Percentiles rank a stretch among this genome's conserved stretches.
Conservation (phyloP, 2,329 filamentous ascomycete species). For the Orbilia brochopaga region DNA sequence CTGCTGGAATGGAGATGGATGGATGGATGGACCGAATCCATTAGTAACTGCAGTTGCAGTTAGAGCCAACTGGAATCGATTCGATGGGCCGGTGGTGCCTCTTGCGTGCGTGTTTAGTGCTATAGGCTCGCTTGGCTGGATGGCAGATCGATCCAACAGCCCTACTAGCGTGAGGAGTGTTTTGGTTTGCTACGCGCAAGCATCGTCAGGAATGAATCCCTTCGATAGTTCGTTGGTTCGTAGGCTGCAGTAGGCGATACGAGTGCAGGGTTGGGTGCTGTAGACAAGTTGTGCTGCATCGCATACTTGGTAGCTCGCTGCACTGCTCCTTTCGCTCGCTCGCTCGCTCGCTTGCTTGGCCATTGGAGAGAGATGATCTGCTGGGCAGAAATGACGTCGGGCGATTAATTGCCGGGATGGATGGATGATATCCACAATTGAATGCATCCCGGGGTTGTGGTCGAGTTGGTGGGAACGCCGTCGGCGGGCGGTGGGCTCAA, state of each 20-base stretch:
- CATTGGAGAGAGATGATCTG: constrained; percentile 9
- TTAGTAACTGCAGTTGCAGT: constrained; percentile 1
- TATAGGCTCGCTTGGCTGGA: neutral
- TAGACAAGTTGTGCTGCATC: no score
- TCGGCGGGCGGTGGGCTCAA: constrained; percentile 17
- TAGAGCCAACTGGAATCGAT: neutral
- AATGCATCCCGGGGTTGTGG: constrained; percentile 38
- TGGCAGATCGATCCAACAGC: neutral
- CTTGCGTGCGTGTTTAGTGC: neutral
- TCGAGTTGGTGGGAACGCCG: constrained; percentile 21
- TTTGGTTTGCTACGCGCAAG: neutral
- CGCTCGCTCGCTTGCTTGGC: neutral
- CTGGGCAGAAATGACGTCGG: constrained; percentile 34
- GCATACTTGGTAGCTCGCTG: no score
- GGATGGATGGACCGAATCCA: neutral
- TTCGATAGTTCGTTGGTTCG: neutral
- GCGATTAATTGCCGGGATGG: constrained; percentile 25
- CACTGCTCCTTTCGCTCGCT: neutral
- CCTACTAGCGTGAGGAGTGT: neutral
- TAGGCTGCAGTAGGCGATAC: neutral
- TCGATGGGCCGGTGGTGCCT: neutral
- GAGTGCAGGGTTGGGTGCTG: no score
- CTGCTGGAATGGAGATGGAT: neutral
- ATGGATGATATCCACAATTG: constrained; percentile 20
- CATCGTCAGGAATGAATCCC: neutral